Conservation (phyloP, 768 basidiomycete genomes). For the Tremella fuciformis region DNA sequence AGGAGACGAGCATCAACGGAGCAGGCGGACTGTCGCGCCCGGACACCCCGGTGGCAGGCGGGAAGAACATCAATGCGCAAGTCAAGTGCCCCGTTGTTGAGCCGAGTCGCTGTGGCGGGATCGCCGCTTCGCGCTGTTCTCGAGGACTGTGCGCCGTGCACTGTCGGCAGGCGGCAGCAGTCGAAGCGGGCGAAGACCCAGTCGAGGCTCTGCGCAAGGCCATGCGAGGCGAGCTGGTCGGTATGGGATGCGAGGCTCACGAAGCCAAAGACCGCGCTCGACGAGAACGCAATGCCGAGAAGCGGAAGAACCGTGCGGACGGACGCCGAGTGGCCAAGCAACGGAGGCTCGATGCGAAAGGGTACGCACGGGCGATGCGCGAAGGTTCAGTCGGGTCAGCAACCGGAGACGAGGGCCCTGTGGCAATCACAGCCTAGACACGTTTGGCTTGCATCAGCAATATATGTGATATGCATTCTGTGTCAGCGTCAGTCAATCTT, state of each 20-base stretch:
- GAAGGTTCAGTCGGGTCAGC: no score
- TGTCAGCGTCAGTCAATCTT: slow-evolving; percentile 40
- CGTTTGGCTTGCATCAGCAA: background rate
- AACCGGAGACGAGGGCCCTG: no score
- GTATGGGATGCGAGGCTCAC: slow-evolving; percentile 50
- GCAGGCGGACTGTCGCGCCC: background rate
- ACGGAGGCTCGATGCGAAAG: slow-evolving; percentile 15
- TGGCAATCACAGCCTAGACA: no score
- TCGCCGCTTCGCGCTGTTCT: slow-evolving; percentile 43
- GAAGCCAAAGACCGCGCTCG: slow-evolving; percentile 49
- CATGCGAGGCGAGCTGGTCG: slow-evolving; percentile 34
- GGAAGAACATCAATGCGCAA: slow-evolving; percentile 2
- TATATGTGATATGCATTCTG: background rate
- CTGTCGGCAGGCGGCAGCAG: slow-evolving; percentile 39
- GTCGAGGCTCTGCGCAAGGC: slow-evolving; percentile 30
- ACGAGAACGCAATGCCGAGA: slow-evolving; percentile 36
- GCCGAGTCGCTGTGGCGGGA: slow-evolving; percentile 27
- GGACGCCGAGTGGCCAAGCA: slow-evolving; percentile 20
- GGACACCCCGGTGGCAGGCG: background rate
- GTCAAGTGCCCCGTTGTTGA: slow-evolving; percentile 15
- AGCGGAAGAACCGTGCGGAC: slow-evolving; percentile 36
- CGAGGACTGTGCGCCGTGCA: slow-evolving; percentile 46
- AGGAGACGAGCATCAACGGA: slow-evolving; percentile 2
- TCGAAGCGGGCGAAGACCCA: slow-evolving; percentile 28
- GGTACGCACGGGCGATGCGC: background rate